Conservation (phyloP, 225 moss, liverwort and hornwort genomes). For the Thuidium tamariscinum region DNA sequence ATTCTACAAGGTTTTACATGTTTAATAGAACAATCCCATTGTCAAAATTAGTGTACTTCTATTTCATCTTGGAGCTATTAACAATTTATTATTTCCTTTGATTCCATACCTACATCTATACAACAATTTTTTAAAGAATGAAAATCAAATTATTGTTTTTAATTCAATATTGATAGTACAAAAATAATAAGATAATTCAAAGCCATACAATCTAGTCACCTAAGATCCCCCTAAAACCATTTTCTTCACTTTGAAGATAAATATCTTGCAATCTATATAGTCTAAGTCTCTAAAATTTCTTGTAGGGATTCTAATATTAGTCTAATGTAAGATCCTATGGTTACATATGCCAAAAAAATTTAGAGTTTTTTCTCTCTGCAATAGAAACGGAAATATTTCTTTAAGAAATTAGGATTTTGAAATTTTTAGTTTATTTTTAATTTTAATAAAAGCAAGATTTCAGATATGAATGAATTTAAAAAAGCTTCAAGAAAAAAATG, state of each 20-base stretch:
- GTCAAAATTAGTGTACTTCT: background rate
- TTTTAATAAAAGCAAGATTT: no score
- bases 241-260: background rate
- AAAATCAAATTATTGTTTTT: no score
- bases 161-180: background rate
- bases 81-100: no score
- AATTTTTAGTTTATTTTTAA: no score
- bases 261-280: background rate
- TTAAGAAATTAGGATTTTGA: no score
- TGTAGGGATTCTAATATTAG: fast-evolving
- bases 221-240: fast-evolving
- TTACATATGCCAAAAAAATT: no score
- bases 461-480: no score
- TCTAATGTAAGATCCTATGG: background rate
- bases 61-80: no score
- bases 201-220: background rate
- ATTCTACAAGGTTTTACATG: no score
- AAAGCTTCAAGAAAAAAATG: background rate
- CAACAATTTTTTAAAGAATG: background rate
- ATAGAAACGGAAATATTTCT: no score
- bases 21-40: background rate
- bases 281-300: background rate
- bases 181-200: background rate
- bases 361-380: no score
- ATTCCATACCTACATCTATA: background rate